Conservation (phyloP, 345 rosid species). For the Euclidium syriacum region DNA sequence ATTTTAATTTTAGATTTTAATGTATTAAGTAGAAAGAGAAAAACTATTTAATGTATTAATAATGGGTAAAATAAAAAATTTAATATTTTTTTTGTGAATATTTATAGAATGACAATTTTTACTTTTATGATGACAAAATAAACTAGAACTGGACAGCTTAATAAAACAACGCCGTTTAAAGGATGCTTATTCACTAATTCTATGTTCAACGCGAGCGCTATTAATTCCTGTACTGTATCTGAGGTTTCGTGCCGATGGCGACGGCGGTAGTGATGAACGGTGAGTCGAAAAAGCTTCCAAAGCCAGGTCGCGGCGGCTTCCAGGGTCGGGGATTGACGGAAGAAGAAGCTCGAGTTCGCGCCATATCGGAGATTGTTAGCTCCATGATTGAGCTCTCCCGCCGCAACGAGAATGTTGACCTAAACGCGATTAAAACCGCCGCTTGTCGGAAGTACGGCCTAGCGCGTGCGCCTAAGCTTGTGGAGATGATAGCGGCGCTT, state of each 20-base stretch:
- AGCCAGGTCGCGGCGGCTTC: constrained; percentile 89
- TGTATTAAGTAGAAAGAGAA: no score
- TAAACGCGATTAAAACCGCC: constrained; percentile 82
- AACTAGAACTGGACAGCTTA: no score
- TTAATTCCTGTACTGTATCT: background rate
- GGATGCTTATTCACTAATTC: background rate
- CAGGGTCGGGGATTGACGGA: constrained; percentile 81
- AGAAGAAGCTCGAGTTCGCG: constrained; percentile 91
- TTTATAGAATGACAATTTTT: no score
- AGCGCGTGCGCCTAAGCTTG: constrained; percentile 88
- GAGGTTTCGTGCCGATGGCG: constrained; percentile 42
- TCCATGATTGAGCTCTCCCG: constrained; percentile 93
- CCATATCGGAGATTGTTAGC: constrained; percentile 89
- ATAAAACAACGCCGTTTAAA: background rate
- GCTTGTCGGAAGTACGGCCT: constrained; percentile 96
- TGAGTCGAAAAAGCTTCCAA: constrained; percentile 56
- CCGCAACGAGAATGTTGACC: constrained; percentile 87
- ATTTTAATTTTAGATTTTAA: no score
- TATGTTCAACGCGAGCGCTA: background rate
- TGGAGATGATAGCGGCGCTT: constrained; percentile 97
- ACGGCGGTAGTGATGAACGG: constrained; percentile 42
- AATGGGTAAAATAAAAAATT: no score
- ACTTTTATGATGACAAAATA: no score
- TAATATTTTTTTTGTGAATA: no score
- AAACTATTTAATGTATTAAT: no score